Evolutionary conservation across 2,329 filamentous ascomycete species (phyloP).

Genomic region (Coniosporium tulheliwenetii): DNA sequence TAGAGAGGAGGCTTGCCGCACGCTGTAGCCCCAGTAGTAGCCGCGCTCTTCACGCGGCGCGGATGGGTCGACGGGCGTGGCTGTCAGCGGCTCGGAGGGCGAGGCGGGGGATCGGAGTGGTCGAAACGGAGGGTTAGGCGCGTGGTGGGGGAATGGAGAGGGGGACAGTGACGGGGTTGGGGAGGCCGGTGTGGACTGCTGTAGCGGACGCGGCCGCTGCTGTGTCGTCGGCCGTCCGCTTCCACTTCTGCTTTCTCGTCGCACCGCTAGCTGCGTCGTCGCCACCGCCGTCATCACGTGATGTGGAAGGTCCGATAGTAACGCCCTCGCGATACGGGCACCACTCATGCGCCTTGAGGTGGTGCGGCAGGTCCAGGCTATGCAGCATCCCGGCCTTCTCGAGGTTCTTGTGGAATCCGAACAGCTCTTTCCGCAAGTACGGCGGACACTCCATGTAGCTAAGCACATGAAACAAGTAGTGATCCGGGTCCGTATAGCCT

Average conservation of each 20-base stretch:
- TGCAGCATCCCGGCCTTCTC: constrained; percentile 57
- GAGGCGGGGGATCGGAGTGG: too few species aligned
- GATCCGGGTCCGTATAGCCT: constrained; percentile 57
- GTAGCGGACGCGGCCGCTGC: constrained; percentile 10
- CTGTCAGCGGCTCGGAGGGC: constrained; percentile 14
- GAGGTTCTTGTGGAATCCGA: constrained; percentile 66
- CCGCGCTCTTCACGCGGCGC: constrained; percentile 58
- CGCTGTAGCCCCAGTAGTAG: constrained; percentile 75
- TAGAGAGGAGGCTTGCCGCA: constrained; percentile 50
- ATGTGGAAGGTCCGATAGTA: constrained; percentile 24
- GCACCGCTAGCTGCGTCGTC: constrained; percentile 5
- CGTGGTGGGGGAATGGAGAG: constrained; percentile 46
- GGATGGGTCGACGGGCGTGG: constrained; percentile 50
- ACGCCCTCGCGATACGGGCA: constrained; percentile 68
- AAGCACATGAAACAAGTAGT: constrained; percentile 66
- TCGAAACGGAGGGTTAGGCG: too few species aligned
- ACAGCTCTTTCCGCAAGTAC: constrained; percentile 60
- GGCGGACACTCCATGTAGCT: constrained; percentile 75
- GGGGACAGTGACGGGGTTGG: constrained; percentile 33
- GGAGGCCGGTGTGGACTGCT: constrained; percentile 34
- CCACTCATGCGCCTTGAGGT: constrained; percentile 62
- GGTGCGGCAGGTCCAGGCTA: constrained; percentile 72
- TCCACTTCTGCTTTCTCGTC: constrained; percentile 29
- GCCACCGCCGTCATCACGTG: constrained; percentile 1
- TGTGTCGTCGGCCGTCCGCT: constrained; percentile 3